Percentiles rank a stretch among this genome's conserved stretches.
Evolutionary conservation across 2,329 filamentous ascomycete species (phyloP).

Genomic region (Coniochaeta sp.): DNA sequence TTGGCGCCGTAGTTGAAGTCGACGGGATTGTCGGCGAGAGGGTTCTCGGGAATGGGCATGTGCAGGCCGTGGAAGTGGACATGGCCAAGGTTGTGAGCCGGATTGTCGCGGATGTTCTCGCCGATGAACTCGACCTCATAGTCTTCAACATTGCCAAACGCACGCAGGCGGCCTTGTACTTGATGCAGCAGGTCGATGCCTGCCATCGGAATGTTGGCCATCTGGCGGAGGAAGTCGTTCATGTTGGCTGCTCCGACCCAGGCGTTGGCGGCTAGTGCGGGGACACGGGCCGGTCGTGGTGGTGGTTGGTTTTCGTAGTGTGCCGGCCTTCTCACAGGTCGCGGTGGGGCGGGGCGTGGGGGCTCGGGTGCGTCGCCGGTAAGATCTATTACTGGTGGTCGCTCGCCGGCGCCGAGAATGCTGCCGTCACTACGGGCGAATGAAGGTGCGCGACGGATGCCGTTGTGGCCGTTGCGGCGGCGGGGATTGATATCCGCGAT

Average conservation of each 20-base stretch:
- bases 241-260: not conserved
- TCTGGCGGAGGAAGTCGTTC: not conserved
- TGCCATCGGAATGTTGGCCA: not conserved
- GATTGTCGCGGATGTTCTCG: constrained; percentile 7
- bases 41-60: constrained; percentile 11
- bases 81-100: not conserved
- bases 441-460: constrained; percentile 30
- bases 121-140: constrained; percentile 20
- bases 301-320: too few relatives aligned
- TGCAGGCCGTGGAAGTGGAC: not conserved
- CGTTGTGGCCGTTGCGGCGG: not conserved
- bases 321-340: not conserved
- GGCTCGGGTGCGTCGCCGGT: constrained; percentile 37
- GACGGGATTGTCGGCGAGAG: constrained; percentile 19
- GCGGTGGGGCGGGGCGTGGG: not conserved
- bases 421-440: constrained; percentile 38
- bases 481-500: not conserved
- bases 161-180: too few relatives aligned
- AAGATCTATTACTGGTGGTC: constrained; percentile 41
- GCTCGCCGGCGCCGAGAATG: constrained; percentile 21
- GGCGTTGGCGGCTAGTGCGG: not conserved
- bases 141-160: too few relatives aligned
- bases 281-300: not conserved
- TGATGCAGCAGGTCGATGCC: constrained; percentile 6
- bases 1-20: constrained; percentile 25